Conservation (phyloP, 768 basidiomycete genomes). For the Pleurotus eryngii region DNA sequence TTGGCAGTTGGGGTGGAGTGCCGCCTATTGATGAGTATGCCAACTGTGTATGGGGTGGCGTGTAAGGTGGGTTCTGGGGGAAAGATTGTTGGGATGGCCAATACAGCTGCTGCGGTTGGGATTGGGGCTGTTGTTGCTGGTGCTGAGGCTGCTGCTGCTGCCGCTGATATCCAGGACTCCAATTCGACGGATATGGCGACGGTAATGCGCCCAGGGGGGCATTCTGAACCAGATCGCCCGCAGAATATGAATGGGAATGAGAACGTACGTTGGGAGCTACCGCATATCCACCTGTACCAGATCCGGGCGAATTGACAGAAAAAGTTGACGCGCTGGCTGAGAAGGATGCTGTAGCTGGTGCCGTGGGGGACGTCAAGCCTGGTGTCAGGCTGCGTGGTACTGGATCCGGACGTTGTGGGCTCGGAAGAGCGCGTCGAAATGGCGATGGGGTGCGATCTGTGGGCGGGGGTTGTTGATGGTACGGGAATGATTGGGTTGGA, state of each 20-base stretch:
- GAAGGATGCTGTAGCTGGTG: conserved; percentile 1
- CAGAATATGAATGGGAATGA: conserved; percentile 6
- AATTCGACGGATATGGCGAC: conserved; percentile 5
- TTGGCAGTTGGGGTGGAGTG: conserved; percentile 9
- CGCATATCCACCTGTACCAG: neutral
- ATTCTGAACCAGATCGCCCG: conserved; percentile 1
- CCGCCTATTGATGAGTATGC: neutral
- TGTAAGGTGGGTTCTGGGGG: conserved; percentile 6
- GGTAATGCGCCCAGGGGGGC: neutral
- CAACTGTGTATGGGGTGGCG: conserved; percentile 5
- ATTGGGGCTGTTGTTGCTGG: conserved; percentile 9
- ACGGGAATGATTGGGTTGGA: neutral
- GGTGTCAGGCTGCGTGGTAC: conserved; percentile 5
- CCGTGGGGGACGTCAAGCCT: conserved; percentile 1
- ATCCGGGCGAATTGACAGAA: neutral
- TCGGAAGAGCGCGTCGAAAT: neutral
- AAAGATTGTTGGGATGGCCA: conserved; percentile 17
- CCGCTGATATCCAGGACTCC: conserved; percentile 5
- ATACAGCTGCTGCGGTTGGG: conserved; percentile 21
- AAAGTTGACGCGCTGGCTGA: neutral
- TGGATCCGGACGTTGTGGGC: neutral
- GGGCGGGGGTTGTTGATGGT: neutral
- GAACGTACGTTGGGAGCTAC: neutral
- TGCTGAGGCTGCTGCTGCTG: conserved; percentile 16
- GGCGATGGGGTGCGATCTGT: neutral